A percentile compares a stretch with the other conserved stretches of the same genome.
phyloP scores from a whole-genome alignment of 257 asterid genomes.

The Jacaranda mimosifolia region DNA sequence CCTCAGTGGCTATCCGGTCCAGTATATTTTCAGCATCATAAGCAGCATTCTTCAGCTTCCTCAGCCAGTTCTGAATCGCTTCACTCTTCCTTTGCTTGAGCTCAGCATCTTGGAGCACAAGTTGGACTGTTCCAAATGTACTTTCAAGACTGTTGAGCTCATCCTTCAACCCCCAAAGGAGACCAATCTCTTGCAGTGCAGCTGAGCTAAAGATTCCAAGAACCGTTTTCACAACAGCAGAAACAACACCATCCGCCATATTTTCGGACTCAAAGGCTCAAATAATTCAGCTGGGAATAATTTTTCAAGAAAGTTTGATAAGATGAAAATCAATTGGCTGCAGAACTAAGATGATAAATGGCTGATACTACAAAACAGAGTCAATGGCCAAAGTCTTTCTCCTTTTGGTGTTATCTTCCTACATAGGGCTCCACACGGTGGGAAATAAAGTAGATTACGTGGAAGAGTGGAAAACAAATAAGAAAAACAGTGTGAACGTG shows the following conservation, averaged over 20 bases:
- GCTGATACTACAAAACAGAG: background rate
- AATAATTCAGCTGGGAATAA: background rate
- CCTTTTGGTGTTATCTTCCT: background rate
- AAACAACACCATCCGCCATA: conserved; percentile 36
- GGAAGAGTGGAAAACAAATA: background rate
- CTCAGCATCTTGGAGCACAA: too few species aligned
- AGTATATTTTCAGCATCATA: too few species aligned
- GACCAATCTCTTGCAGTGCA: conserved; percentile 12
- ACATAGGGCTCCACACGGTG: background rate
- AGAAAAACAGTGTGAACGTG: too few species aligned
- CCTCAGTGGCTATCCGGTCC: conserved; percentile 39
- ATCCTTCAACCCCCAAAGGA: conserved; percentile 27
- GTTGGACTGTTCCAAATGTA: too few species aligned
- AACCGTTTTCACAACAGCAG: conserved; percentile 28
- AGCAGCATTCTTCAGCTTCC: too few species aligned
- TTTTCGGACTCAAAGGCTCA: background rate
- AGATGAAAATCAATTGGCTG: background rate
- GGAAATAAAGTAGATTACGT: background rate
- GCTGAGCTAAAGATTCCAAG: conserved; percentile 3
- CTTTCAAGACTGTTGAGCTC: too few species aligned
- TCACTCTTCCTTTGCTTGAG: too few species aligned
- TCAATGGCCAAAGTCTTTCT: background rate
- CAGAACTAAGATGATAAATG: background rate
- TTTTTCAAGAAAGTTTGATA: background rate
- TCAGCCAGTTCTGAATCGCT: too few species aligned